phyloP scores from a whole-genome alignment of 768 basidiomycete species.

The Lyophyllum decastes region DNA sequence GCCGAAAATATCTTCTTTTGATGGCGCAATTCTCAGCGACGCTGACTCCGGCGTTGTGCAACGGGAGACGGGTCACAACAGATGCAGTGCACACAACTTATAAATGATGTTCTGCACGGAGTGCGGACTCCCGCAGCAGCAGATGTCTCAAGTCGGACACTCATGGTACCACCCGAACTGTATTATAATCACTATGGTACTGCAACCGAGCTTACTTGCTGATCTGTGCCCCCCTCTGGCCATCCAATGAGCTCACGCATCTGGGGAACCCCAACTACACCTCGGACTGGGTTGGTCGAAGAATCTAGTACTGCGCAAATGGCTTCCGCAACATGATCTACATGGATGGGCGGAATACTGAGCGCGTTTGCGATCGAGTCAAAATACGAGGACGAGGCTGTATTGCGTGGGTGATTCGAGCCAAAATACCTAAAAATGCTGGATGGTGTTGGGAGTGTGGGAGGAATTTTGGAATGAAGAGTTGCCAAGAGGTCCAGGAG shows the following conservation, averaged over 20 bases:
- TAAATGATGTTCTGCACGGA: conserved; percentile 3
- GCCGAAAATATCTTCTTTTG: neutral
- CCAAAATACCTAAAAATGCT: conserved; percentile 57
- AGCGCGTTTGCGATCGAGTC: conserved; percentile 78
- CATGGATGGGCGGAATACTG: conserved; percentile 88
- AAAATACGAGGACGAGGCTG: conserved; percentile 40
- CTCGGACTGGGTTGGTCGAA: conserved; percentile 48
- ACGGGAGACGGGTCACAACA: neutral
- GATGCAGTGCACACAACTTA: neutral
- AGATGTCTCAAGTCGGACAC: neutral
- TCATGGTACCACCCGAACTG: neutral
- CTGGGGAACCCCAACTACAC: conserved; percentile 65
- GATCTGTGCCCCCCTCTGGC: conserved; percentile 23
- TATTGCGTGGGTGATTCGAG: conserved; percentile 31
- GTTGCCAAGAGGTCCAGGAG: conserved; percentile 80
- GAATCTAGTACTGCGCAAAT: conserved; percentile 65
- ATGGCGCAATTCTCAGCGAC: conserved; percentile 2
- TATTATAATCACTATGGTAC: conserved; percentile 1
- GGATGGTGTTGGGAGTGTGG: conserved; percentile 64
- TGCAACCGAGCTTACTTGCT: conserved; percentile 1
- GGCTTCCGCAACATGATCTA: conserved; percentile 92
- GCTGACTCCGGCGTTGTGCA: neutral
- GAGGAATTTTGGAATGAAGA: conserved; percentile 63
- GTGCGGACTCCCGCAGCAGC: neutral
- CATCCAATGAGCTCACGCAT: conserved; percentile 83